phyloP scores from a whole-genome alignment of 179 eudicot genomes.

The Nepenthes alata region DNA sequence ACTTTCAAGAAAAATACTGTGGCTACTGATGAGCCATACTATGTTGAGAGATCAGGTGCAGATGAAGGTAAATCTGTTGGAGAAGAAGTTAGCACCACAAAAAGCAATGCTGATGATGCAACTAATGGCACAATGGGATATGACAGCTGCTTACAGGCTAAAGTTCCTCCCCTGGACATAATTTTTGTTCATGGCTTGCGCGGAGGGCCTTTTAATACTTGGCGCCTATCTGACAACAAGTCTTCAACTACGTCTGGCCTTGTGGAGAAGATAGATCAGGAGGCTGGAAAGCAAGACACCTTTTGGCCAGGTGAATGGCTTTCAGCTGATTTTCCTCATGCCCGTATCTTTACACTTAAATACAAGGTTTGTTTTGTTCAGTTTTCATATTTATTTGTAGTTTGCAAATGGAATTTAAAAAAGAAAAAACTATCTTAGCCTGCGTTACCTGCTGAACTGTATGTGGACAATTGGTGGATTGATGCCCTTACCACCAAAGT shows the following conservation, averaged over 20 bases:
- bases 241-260: slow-evolving; percentile 93
- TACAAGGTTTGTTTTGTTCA: slow-evolving; percentile 68
- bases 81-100: slow-evolving; percentile 1
- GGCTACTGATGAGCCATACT: slow-evolving; percentile 1
- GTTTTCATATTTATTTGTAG: slow-evolving; percentile 1
- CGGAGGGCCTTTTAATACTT: slow-evolving; percentile 93
- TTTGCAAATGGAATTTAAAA: neutral
- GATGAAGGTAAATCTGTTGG: slow-evolving; percentile 12
- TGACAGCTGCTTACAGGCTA: slow-evolving; percentile 16
- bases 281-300: slow-evolving; percentile 92
- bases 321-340: slow-evolving; percentile 78
- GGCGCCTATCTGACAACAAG: slow-evolving; percentile 96
- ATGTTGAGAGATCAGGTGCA: slow-evolving; percentile 8
- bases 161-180: slow-evolving; percentile 51
- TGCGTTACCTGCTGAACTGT: too few species aligned
- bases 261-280: slow-evolving; percentile 96
- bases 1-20: slow-evolving; percentile 1
- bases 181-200: slow-evolving; percentile 93
- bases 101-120: slow-evolving; percentile 10
- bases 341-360: slow-evolving; percentile 85
- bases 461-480: too few species aligned
- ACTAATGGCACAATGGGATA: slow-evolving; percentile 14
- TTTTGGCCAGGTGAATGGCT: slow-evolving; percentile 99
- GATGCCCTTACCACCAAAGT: neutral
- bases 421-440: too few species aligned